Conservation (phyloP, 306 rosid genomes). For the Dalbergia cochinchinensis region DNA sequence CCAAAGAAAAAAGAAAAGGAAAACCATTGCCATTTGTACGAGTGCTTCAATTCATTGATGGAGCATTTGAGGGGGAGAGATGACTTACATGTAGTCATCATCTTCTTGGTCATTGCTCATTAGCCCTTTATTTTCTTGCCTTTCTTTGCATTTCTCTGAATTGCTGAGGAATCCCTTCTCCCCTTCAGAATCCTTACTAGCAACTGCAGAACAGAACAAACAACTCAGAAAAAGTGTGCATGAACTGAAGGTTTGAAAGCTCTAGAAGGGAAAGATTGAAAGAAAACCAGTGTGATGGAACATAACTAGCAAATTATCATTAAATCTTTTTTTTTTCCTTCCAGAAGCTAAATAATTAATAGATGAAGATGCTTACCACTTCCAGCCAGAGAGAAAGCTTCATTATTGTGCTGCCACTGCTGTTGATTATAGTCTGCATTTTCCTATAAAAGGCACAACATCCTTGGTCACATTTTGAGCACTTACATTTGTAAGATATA, state of each 20-base stretch:
- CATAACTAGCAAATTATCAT: slow-evolving; percentile 9
- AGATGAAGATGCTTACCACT: slow-evolving; percentile 57
- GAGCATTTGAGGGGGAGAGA: slow-evolving; percentile 7
- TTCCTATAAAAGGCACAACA: slow-evolving; percentile 65
- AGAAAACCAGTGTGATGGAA: background rate
- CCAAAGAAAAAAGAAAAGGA: background rate
- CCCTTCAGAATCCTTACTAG: slow-evolving; percentile 73
- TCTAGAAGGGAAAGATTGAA: background rate
- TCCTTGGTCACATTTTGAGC: slow-evolving; percentile 2
- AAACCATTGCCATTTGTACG: background rate
- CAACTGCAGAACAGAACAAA: slow-evolving; percentile 47
- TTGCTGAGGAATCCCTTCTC: slow-evolving; percentile 52
- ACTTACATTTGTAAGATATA: background rate
- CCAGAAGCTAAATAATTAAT: background rate
- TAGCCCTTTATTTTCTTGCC: slow-evolving; percentile 71
- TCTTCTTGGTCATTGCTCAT: slow-evolving; percentile 64
- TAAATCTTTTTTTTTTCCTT: background rate
- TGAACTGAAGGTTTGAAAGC: slow-evolving; percentile 16
- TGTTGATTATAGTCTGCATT: slow-evolving; percentile 59
- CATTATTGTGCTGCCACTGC: slow-evolving; percentile 56
- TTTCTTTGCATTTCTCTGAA: slow-evolving; percentile 66
- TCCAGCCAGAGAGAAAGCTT: slow-evolving; percentile 70
- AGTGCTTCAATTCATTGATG: slow-evolving; percentile 3
- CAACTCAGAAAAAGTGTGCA: slow-evolving; percentile 33
- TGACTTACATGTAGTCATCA: slow-evolving; percentile 70